Evolutionary conservation across 306 rosid species (phyloP).

Genomic region (Sechiopsis laciniata): DNA sequence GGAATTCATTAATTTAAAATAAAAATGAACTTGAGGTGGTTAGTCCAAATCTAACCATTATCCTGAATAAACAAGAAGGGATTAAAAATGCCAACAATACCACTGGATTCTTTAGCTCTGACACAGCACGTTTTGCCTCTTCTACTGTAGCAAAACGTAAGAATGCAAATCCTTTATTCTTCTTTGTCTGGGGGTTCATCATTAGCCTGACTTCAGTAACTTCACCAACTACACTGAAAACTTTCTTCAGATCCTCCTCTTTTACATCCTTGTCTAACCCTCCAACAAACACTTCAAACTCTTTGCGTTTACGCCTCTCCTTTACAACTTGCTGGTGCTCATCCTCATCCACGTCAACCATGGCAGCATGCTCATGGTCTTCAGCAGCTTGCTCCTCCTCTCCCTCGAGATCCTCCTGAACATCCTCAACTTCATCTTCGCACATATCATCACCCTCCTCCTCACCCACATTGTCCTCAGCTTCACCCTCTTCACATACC

Average conservation of each 20-base stretch:
- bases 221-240: slow-evolving; percentile 65
- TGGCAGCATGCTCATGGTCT: slow-evolving; percentile 47
- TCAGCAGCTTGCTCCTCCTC: slow-evolving; percentile 58
- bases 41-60: slow-evolving; percentile 21
- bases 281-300: slow-evolving; percentile 95
- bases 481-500: slow-evolving; percentile 69
- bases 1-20: slow-evolving; percentile 50
- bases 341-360: slow-evolving; percentile 66
- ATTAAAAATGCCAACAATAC: slow-evolving; percentile 37
- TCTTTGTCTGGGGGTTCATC: slow-evolving; percentile 94
- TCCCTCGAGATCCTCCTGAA: slow-evolving; percentile 57
- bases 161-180: slow-evolving; percentile 97
- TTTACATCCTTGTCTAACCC: slow-evolving; percentile 93
- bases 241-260: slow-evolving; percentile 78
- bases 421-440: slow-evolving; percentile 78
- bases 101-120: slow-evolving; percentile 75
- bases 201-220: slow-evolving; percentile 86
- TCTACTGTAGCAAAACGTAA: slow-evolving; percentile 82
- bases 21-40: slow-evolving; percentile 24
- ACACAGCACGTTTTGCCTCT: slow-evolving; percentile 82
- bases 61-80: slow-evolving; percentile 30
- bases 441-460: slow-evolving; percentile 73
- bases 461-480: slow-evolving; percentile 60
- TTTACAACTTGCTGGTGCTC: slow-evolving; percentile 85
- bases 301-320: slow-evolving; percentile 88